A percentile compares a stretch with the other conserved stretches of the same genome.
Conservation (phyloP, 2,329 filamentous ascomycete genomes). For the Neurospora sp. region DNA sequence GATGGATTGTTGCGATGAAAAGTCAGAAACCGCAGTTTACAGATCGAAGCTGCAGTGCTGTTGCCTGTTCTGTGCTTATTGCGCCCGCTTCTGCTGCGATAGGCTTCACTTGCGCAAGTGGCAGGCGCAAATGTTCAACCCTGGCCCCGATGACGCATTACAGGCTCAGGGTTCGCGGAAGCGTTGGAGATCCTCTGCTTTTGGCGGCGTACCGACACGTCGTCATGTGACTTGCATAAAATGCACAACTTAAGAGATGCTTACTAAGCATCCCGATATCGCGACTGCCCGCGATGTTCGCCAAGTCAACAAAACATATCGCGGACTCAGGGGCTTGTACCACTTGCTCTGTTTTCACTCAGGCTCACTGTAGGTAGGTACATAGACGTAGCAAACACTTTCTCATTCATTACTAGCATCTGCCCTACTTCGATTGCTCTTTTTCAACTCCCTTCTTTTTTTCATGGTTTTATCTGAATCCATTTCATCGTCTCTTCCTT, state of each 20-base stretch:
- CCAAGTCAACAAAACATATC: background rate
- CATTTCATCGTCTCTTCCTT: background rate
- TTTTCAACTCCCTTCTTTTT: background rate
- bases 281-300: background rate
- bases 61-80: background rate
- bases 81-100: background rate
- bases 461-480: background rate
- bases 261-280: background rate
- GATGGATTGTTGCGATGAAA: background rate
- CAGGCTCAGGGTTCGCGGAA: background rate
- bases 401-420: background rate
- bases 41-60: background rate
- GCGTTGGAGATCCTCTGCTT: background rate
- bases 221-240: background rate
- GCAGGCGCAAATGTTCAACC: background rate
- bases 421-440: background rate
- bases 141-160: background rate
- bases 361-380: background rate
- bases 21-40: background rate
- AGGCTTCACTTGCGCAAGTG: background rate
- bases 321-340: background rate
- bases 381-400: background rate
- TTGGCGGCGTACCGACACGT: background rate
- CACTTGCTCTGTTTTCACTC: background rate
- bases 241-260: background rate